Evolutionary conservation across 2,329 filamentous ascomycete species (phyloP).

Genomic region (Xylariales sp.): DNA sequence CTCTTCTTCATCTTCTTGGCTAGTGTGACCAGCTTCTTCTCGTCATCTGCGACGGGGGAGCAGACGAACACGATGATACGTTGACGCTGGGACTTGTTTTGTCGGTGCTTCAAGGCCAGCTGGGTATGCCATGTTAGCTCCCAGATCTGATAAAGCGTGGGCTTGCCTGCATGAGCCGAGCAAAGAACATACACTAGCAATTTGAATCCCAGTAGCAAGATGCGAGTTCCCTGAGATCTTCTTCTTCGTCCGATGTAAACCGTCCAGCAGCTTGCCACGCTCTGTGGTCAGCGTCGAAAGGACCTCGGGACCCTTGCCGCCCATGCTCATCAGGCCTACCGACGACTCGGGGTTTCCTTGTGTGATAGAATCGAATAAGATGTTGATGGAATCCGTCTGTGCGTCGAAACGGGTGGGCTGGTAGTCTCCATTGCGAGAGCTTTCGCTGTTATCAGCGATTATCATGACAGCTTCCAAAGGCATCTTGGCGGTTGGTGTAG

Average conservation of each 20-base stretch:
- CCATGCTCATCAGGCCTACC: slow-evolving; percentile 98
- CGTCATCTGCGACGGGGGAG: slow-evolving; percentile 83
- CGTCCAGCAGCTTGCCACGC: slow-evolving; percentile 90
- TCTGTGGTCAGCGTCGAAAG: slow-evolving; percentile 94
- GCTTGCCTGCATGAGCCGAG: no score
- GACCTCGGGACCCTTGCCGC: slow-evolving; percentile 93
- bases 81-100: slow-evolving; percentile 95
- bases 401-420: slow-evolving; percentile 93
- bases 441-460: slow-evolving; percentile 98
- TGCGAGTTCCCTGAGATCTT: slow-evolving; percentile 89
- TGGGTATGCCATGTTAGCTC: slow-evolving; percentile 42
- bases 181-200: slow-evolving; percentile 78
- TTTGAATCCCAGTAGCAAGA: slow-evolving; percentile 89
- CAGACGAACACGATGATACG: slow-evolving; percentile 97
- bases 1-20: slow-evolving; percentile 99
- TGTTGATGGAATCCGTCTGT: slow-evolving; percentile 89
- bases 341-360: slow-evolving; percentile 94
- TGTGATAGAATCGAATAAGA: slow-evolving; percentile 94
- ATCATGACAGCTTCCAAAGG: slow-evolving; percentile 99
- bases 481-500: slow-evolving; percentile 61
- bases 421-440: slow-evolving; percentile 91
- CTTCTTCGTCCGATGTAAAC: slow-evolving; percentile 79
- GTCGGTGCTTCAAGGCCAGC: slow-evolving; percentile 95
- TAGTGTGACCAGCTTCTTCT: slow-evolving; percentile 82
- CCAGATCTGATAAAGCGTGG: no score